A percentile compares a stretch with the other conserved stretches of the same genome.
Conservation (phyloP, 345 rosid species). For the Erysimum cheiranthoides region DNA sequence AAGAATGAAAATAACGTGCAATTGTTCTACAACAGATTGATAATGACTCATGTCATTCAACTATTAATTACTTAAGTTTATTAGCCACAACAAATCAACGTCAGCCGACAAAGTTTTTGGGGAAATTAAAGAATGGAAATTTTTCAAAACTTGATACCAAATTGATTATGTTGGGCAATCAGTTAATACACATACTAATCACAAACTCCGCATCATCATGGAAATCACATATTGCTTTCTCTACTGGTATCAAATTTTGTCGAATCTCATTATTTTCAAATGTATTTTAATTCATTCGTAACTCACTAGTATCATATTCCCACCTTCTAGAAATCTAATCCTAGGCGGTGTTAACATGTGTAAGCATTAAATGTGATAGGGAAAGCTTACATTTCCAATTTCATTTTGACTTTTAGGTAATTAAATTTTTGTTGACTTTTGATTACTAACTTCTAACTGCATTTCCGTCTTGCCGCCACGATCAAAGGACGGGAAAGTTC, state of each 20-base stretch:
- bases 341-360: slow-evolving; percentile 25
- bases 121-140: not conserved
- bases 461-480: slow-evolving; percentile 47
- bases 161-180: not conserved
- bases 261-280: not conserved
- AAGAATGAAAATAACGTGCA: not conserved
- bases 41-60: not conserved
- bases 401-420: slow-evolving; percentile 31
- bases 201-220: not conserved
- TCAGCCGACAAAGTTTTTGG: slow-evolving; percentile 5
- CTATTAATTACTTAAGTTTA: not conserved
- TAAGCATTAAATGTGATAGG: slow-evolving; percentile 37
- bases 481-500: slow-evolving; percentile 35
- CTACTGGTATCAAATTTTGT: not conserved
- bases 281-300: not conserved
- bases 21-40: not conserved
- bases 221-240: not conserved
- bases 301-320: not conserved
- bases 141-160: not conserved
- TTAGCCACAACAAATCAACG: slow-evolving; percentile 1
- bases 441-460: slow-evolving; percentile 43
- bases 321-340: not conserved
- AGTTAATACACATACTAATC: not conserved
- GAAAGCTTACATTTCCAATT: slow-evolving; percentile 40
- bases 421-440: slow-evolving; percentile 37